phyloP scores from a whole-genome alignment of 768 basidiomycete genomes.

The Boletus barrowsii region DNA sequence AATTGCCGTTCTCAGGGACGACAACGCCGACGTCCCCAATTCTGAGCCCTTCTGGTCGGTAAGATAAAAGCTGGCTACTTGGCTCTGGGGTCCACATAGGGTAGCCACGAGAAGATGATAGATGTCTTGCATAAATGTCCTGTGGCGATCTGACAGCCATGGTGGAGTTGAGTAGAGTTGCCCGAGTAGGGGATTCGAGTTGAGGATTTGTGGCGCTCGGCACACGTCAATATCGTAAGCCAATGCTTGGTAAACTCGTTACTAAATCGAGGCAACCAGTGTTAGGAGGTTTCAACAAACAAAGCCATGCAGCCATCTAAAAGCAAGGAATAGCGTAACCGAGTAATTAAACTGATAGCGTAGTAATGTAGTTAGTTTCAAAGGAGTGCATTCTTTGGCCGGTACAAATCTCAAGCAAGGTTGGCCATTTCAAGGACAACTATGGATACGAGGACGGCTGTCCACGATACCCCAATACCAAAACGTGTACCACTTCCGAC shows the following conservation, averaged over 20 bases:
- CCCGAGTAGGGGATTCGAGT: background rate
- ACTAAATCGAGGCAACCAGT: constrained; percentile 4
- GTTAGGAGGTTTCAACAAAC: background rate
- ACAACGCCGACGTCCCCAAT: constrained; percentile 42
- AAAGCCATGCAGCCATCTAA: constrained; percentile 15
- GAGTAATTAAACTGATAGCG: background rate
- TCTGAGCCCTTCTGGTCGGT: constrained; percentile 28
- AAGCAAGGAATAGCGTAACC: background rate
- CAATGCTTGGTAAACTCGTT: constrained; percentile 10
- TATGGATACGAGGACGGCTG: background rate
- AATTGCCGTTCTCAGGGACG: constrained; percentile 30
- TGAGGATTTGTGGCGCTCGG: constrained; percentile 11
- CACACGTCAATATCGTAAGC: constrained; percentile 1
- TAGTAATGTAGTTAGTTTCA: constrained; percentile 3
- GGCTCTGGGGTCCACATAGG: constrained; percentile 37
- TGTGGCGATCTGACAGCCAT: constrained; percentile 25
- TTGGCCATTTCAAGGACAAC: constrained; percentile 1
- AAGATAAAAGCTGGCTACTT: constrained; percentile 23
- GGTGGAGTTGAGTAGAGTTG: background rate
- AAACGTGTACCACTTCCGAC: constrained; percentile 1
- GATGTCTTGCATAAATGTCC: constrained; percentile 25
- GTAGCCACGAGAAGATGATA: constrained; percentile 30
- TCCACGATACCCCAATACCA: constrained; percentile 6
- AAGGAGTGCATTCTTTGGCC: background rate
- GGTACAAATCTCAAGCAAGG: constrained; percentile 4